phyloP scores from a whole-genome alignment of 2,329 filamentous ascomycete genomes.

The Neospermospora avenae region DNA sequence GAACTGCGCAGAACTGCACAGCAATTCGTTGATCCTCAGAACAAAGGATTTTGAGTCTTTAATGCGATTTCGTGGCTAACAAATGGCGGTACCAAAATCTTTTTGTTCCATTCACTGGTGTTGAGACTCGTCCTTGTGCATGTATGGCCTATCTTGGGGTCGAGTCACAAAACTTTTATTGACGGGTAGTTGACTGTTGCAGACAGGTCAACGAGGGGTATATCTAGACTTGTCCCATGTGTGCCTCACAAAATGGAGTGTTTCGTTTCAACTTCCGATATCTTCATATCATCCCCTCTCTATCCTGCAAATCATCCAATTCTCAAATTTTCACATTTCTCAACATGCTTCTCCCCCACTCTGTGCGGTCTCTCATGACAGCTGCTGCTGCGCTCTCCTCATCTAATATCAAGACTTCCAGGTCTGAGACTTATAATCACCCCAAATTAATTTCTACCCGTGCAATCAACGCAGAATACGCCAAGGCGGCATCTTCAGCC shows the following conservation, averaged over 20 bases:
- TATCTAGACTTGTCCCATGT: background rate
- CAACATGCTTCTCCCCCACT: slow-evolving; percentile 4
- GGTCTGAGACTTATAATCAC: background rate
- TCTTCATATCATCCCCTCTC: too few species aligned
- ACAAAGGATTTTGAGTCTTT: background rate
- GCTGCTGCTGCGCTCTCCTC: background rate
- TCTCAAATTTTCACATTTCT: too few species aligned
- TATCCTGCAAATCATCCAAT: too few species aligned
- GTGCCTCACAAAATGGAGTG: background rate
- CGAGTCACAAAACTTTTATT: background rate
- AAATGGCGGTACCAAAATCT: background rate
- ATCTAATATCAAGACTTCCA: background rate
- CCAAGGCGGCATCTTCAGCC: slow-evolving; percentile 3
- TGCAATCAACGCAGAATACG: background rate
- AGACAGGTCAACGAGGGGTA: background rate
- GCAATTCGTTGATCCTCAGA: background rate
- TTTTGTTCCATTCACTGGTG: background rate
- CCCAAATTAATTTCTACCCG: background rate
- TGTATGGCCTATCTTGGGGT: background rate
- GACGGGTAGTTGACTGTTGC: background rate
- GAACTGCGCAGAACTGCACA: too few species aligned
- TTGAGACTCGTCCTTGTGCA: background rate
- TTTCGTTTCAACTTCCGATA: too few species aligned
- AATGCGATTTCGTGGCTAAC: background rate
- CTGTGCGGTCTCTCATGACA: slow-evolving; percentile 3